Evolutionary conservation across 2,329 filamentous ascomycete species (phyloP).

Genomic region (Chaetomium olivaceum): DNA sequence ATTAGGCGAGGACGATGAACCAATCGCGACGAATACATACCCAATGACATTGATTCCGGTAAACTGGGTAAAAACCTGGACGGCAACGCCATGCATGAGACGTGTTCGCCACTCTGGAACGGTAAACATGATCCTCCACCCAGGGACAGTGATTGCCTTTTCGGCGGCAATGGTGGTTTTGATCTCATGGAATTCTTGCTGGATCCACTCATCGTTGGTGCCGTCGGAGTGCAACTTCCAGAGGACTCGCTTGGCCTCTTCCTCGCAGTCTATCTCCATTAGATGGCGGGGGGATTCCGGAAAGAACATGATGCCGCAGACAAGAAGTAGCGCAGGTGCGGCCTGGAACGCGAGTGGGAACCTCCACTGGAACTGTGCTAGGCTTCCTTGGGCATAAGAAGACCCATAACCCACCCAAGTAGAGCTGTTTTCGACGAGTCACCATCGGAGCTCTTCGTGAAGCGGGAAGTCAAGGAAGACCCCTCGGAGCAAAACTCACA

Average conservation of each 20-base stretch:
- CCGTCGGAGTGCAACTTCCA: constrained; percentile 57
- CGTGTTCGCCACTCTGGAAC: constrained; percentile 61
- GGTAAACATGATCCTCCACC: constrained; percentile 59
- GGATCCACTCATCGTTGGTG: constrained; percentile 57
- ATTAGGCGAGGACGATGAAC: background rate
- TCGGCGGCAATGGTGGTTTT: constrained; percentile 62
- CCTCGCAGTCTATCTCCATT: constrained; percentile 44
- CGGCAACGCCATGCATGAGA: constrained; percentile 58
- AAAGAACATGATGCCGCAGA: constrained; percentile 38
- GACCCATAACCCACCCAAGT: constrained; percentile 45
- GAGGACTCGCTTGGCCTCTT: constrained; percentile 51
- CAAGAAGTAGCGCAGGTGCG: constrained; percentile 39
- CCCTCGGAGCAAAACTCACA: constrained; percentile 29
- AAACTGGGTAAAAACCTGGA: constrained; percentile 67
- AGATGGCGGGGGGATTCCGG: constrained; percentile 40
- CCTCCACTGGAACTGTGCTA: constrained; percentile 37
- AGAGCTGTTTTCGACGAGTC: constrained; percentile 34
- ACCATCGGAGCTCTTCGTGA: too few species aligned
- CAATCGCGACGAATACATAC: constrained; percentile 38
- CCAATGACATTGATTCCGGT: constrained; percentile 61
- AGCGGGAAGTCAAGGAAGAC: background rate
- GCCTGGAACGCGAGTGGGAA: constrained; percentile 44
- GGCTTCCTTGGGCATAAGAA: constrained; percentile 23
- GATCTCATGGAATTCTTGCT: constrained; percentile 60
- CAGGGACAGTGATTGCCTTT: constrained; percentile 51